Evolutionary conservation across 225 moss, liverwort and hornwort species (phyloP).

Genomic region (Thuidium tamariscinum): DNA sequence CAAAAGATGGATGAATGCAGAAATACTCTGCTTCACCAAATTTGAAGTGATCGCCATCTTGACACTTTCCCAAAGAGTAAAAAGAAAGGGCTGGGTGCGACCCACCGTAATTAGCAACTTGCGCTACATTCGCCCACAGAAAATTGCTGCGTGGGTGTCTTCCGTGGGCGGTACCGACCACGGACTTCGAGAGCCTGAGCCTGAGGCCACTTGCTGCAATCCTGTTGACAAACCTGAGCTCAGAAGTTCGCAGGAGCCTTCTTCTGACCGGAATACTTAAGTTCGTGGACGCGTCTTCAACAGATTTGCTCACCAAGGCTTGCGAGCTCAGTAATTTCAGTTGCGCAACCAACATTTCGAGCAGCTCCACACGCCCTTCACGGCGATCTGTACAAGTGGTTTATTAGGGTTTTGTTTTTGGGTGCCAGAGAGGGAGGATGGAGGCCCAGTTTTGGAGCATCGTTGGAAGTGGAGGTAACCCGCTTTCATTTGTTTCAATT

Average conservation of each 20-base stretch:
- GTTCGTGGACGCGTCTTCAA: not conserved
- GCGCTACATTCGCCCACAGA: not conserved
- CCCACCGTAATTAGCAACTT: no score
- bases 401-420: not conserved
- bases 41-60: no score
- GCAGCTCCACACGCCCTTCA: not conserved
- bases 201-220: not conserved
- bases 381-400: not conserved
- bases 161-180: not conserved
- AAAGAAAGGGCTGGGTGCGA: no score
- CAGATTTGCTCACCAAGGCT: not conserved
- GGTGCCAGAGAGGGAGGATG: not conserved
- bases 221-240: not conserved
- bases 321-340: not conserved
- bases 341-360: not conserved
- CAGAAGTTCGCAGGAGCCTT: no score
- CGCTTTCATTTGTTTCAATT: no score
- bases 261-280: not conserved
- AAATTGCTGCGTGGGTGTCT: not conserved
- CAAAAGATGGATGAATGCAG: no score
- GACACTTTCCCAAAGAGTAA: no score
- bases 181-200: not conserved
- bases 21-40: no score
- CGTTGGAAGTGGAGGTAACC: not conserved
- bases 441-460: not conserved